Percentiles rank a stretch among this genome's conserved stretches.
These are phyloP conservation scores for Aegilops speltoides DNA, from an alignment of 176 grass and related monocot genomes.

Conservation along the genomic window DNA sequence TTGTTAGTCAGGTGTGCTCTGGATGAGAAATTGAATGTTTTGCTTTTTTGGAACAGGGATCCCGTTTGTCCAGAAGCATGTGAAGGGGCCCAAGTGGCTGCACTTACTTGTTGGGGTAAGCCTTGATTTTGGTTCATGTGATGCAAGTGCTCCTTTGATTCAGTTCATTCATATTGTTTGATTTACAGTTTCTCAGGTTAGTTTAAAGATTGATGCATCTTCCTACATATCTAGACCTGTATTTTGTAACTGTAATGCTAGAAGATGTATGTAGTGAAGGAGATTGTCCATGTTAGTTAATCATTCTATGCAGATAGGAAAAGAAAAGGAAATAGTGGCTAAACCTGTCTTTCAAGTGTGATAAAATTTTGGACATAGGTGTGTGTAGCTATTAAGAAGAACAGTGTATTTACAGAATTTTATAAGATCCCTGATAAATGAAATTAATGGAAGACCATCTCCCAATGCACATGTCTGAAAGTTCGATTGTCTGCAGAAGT, in stretches of 20 bases:
- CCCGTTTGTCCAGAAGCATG: constrained; percentile 88
- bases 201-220: background rate
- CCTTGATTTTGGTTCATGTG: background rate
- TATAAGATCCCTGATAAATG: background rate
- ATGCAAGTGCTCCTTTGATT: background rate
- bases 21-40: background rate
- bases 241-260: background rate
- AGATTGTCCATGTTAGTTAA: background rate
- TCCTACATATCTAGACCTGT: background rate
- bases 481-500: no score
- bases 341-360: background rate
- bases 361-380: background rate
- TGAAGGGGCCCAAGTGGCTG: constrained; percentile 84
- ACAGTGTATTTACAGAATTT: background rate
- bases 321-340: background rate
- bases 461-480: no score
- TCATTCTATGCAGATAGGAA: background rate
- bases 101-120: constrained; percentile 78
- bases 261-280: background rate
- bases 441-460: no score
- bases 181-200: background rate
- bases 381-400: background rate
- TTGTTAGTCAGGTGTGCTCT: background rate
- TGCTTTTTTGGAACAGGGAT: constrained; percentile 52
- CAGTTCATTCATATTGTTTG: background rate